Conservation (phyloP, 2,329 filamentous ascomycete species). For the Apiospora phragmitis region DNA sequence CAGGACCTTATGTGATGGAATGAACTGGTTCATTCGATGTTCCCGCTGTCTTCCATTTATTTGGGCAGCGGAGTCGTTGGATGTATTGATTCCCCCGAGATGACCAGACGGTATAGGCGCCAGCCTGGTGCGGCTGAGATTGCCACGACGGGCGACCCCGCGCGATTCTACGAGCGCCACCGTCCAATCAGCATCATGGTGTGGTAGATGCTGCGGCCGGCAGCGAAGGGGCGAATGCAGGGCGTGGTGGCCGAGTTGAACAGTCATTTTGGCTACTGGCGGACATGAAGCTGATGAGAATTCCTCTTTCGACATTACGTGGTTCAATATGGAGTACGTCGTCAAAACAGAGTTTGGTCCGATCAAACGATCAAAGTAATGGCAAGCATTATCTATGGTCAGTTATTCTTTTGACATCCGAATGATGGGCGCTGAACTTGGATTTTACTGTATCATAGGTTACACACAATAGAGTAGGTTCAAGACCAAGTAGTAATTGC, state of each 20-base stretch:
- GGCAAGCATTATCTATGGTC: background rate
- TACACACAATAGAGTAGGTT: too few relatives aligned
- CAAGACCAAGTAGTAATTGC: too few relatives aligned
- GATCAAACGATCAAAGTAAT: background rate
- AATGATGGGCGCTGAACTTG: too few relatives aligned
- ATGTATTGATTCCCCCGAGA: background rate
- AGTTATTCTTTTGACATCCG: background rate
- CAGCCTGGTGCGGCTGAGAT: background rate
- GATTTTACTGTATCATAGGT: too few relatives aligned
- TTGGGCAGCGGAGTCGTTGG: background rate
- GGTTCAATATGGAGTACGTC: background rate
- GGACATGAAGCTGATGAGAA: background rate
- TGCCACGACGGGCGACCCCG: background rate
- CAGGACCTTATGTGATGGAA: background rate
- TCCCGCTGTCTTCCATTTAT: background rate
- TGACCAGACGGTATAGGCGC: background rate
- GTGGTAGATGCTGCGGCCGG: background rate
- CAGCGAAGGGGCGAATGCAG: background rate
- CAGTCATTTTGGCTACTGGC: background rate
- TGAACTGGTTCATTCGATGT: background rate
- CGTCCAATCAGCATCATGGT: background rate
- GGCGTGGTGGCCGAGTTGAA: background rate
- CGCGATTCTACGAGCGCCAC: background rate
- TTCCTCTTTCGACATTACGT: background rate
- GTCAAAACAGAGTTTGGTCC: background rate